Evolutionary conservation across 345 rosid species (phyloP).

Genomic region (Bruguiera parviflora): DNA sequence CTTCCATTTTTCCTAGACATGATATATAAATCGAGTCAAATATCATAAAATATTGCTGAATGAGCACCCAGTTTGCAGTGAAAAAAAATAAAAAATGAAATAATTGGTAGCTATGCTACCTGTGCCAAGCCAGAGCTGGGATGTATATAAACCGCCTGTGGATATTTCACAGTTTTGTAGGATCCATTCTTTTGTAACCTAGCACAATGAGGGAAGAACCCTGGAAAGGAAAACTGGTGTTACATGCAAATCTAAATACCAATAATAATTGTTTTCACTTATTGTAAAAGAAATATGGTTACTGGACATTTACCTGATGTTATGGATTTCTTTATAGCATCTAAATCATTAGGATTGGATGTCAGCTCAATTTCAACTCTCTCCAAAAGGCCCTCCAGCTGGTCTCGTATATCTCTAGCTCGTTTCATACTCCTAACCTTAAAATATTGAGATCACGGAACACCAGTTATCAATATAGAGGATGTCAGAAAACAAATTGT

Average conservation of each 20-base stretch:
- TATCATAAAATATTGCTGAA: too few species aligned
- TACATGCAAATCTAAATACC: slow-evolving; percentile 16
- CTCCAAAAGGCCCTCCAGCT: slow-evolving; percentile 91
- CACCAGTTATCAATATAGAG: neutral
- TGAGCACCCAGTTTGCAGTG: too few species aligned
- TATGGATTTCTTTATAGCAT: slow-evolving; percentile 71
- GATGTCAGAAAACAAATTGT: neutral
- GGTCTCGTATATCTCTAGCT: slow-evolving; percentile 92
- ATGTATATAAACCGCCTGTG: slow-evolving; percentile 88
- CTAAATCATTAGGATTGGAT: slow-evolving; percentile 61
- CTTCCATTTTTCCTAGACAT: too few species aligned
- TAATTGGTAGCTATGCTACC: slow-evolving; percentile 27
- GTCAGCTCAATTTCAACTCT: slow-evolving; percentile 88
- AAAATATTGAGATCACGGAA: slow-evolving; percentile 13
- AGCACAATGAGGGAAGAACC: slow-evolving; percentile 86
- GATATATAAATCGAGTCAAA: too few species aligned
- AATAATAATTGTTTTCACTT: neutral
- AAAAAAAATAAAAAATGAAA: too few species aligned
- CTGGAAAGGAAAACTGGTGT: slow-evolving; percentile 34
- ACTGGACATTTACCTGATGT: slow-evolving; percentile 55
- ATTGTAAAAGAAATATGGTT: slow-evolving; percentile 4
- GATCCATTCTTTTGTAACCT: slow-evolving; percentile 90
- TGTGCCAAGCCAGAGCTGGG: slow-evolving; percentile 94
- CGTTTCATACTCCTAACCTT: slow-evolving; percentile 99
- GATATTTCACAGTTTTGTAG: slow-evolving; percentile 83